A percentile compares a stretch with the other conserved stretches of the same genome.
Evolutionary conservation across 495 filamentous ascomycete species (phyloP).

Genomic region (Coniosporium apollinis): DNA sequence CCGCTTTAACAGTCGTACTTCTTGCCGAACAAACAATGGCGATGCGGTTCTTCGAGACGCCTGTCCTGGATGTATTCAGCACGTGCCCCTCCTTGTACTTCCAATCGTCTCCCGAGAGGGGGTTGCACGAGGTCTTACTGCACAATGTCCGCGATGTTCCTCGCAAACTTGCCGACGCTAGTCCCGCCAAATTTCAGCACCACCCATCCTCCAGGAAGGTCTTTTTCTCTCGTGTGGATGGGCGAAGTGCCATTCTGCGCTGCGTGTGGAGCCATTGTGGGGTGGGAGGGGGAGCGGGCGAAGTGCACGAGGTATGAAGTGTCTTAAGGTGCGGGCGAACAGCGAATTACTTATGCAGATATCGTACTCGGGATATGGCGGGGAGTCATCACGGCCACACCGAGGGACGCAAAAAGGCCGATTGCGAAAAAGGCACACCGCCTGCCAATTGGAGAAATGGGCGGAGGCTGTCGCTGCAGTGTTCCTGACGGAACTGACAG

Average conservation of each 20-base stretch:
- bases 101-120: background rate
- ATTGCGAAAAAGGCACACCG: no score
- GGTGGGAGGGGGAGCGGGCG: no score
- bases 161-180: slow-evolving; percentile 40
- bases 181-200: slow-evolving; percentile 30
- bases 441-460: no score
- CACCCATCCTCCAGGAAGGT: slow-evolving; percentile 26
- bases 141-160: slow-evolving; percentile 60
- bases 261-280: background rate
- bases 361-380: no score
- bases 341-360: no score
- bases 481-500: no score
- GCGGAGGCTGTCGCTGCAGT: no score
- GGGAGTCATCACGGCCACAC: no score
- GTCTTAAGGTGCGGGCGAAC: no score
- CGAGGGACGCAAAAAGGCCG: no score
- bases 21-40: slow-evolving; percentile 87
- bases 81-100: background rate
- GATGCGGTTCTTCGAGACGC: slow-evolving; percentile 48
- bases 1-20: slow-evolving; percentile 75
- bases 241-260: slow-evolving; percentile 1
- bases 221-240: slow-evolving; percentile 22
- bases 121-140: slow-evolving; percentile 31
- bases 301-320: no score
- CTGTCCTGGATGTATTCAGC: slow-evolving; percentile 34